Percentiles rank a stretch among this genome's conserved stretches.
Evolutionary conservation across 164 flowering plant genomes (phyloP).

Genomic region (Vitis labrusca): DNA sequence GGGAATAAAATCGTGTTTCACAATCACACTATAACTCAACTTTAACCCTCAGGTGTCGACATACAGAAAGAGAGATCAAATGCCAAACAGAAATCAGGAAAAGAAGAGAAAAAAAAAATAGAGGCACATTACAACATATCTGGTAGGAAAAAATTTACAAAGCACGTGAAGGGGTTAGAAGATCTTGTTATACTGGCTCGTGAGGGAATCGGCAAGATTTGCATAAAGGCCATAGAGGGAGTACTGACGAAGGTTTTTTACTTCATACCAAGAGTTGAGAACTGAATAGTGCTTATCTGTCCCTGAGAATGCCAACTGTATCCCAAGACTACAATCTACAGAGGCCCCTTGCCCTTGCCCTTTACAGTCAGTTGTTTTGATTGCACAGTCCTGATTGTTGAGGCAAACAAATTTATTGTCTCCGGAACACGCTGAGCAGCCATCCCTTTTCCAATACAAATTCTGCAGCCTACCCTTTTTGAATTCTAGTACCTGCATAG

Average conservation of each 20-base stretch:
- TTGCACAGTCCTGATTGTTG: conserved; percentile 87
- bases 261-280: conserved; percentile 95
- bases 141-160: conserved; percentile 3
- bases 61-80: too few species aligned
- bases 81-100: too few species aligned
- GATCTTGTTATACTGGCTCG: conserved; percentile 65
- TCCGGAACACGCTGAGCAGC: conserved; percentile 75
- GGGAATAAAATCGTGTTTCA: too few species aligned
- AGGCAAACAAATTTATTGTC: conserved; percentile 66
- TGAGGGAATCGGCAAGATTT: conserved; percentile 71
- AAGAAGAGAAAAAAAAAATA: too few species aligned
- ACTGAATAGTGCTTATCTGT: conserved; percentile 79
- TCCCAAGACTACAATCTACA: conserved; percentile 91
- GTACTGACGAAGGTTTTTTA: conserved; percentile 79
- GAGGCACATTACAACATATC: neutral
- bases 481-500: conserved; percentile 76
- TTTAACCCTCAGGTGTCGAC: too few species aligned
- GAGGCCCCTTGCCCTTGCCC: conserved; percentile 54
- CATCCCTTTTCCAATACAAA: conserved; percentile 92
- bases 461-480: conserved; percentile 86
- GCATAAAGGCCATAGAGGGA: conserved; percentile 82
- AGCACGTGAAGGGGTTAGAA: conserved; percentile 34
- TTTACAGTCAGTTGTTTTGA: conserved; percentile 55
- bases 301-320: conserved; percentile 92
- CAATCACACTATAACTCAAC: too few species aligned